Evolutionary conservation across 2,329 filamentous ascomycete genomes (phyloP).

Genomic region (Nigrograna mackinnonii): DNA sequence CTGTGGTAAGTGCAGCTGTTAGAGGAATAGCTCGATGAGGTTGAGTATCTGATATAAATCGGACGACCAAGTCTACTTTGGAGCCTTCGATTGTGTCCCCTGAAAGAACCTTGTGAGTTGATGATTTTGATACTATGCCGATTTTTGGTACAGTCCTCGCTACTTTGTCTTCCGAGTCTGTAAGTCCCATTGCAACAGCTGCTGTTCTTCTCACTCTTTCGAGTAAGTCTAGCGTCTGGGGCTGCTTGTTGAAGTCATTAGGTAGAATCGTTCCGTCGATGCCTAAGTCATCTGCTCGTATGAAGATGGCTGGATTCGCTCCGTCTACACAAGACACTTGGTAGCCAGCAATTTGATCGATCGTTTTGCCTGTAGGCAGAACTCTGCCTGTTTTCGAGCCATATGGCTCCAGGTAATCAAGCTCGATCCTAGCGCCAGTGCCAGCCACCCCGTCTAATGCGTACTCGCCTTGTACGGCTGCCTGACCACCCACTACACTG

Average conservation of each 20-base stretch:
- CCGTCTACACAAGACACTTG: slow-evolving; percentile 64
- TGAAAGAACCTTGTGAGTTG: slow-evolving; percentile 42
- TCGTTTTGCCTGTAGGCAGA: slow-evolving; percentile 61
- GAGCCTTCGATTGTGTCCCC: slow-evolving; percentile 37
- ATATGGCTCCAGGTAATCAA: slow-evolving; percentile 66
- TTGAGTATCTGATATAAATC: slow-evolving; percentile 49
- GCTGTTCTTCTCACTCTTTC: slow-evolving; percentile 63
- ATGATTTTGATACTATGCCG: slow-evolving; percentile 53
- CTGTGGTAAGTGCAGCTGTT: slow-evolving; percentile 47
- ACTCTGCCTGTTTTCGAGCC: slow-evolving; percentile 66
- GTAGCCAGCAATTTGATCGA: slow-evolving; percentile 56
- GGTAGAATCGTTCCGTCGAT: slow-evolving; percentile 58
- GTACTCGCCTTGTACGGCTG: slow-evolving; percentile 57
- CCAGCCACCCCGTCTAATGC: slow-evolving; percentile 68
- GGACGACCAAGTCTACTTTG: slow-evolving; percentile 43
- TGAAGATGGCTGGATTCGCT: slow-evolving; percentile 66
- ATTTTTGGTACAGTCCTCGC: slow-evolving; percentile 68
- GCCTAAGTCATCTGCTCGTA: slow-evolving; percentile 58
- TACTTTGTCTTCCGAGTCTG: slow-evolving; percentile 46
- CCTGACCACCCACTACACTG: slow-evolving; percentile 52
- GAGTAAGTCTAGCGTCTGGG: slow-evolving; percentile 53
- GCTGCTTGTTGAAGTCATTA: slow-evolving; percentile 56
- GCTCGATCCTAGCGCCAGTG: slow-evolving; percentile 57
- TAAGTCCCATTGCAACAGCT: slow-evolving; percentile 65
- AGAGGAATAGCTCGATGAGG: slow-evolving; percentile 49